A percentile compares a stretch with the other conserved stretches of the same genome.
phyloP scores from a whole-genome alignment of 768 basidiomycete species.

The Pisolithus albus region DNA sequence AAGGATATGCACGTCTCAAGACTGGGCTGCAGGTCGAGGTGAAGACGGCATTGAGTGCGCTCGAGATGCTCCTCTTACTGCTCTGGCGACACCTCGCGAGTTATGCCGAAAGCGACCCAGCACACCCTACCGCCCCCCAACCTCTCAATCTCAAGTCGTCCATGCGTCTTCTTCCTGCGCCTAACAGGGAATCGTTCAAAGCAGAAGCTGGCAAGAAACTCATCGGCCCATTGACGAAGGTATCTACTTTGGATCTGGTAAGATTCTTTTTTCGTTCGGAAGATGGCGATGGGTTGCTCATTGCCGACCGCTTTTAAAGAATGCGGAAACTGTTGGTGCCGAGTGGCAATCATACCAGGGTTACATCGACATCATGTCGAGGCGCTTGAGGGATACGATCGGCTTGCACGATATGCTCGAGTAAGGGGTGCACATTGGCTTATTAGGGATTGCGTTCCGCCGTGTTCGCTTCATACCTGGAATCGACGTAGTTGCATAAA shows the following conservation, averaged over 20 bases:
- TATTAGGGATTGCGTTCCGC: background rate
- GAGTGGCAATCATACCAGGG: conserved; percentile 60
- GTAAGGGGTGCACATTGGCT: background rate
- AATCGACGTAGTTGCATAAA: background rate
- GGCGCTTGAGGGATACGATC: conserved; percentile 58
- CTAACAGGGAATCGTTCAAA: conserved; percentile 54
- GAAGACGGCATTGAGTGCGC: conserved; percentile 52
- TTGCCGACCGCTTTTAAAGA: conserved; percentile 28
- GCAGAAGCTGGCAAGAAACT: conserved; percentile 51
- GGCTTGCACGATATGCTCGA: conserved; percentile 43
- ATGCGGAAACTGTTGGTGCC: conserved; percentile 36
- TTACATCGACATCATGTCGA: conserved; percentile 72
- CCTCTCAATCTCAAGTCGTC: conserved; percentile 35
- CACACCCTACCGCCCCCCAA: conserved; percentile 3
- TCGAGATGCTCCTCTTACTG: conserved; percentile 75
- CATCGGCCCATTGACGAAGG: conserved; percentile 45
- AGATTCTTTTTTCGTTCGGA: conserved; percentile 16
- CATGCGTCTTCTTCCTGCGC: conserved; percentile 50
- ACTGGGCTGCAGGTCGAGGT: conserved; percentile 38
- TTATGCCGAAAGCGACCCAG: conserved; percentile 39
- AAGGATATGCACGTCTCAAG: conserved; percentile 48
- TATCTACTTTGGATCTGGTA: conserved; percentile 48
- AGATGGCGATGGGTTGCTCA: conserved; percentile 9
- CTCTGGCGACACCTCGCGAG: conserved; percentile 75
- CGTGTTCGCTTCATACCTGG: no score